Evolutionary conservation across 2,329 filamentous ascomycete species (phyloP).

Genomic region (Paraconiothyrium brasiliense): DNA sequence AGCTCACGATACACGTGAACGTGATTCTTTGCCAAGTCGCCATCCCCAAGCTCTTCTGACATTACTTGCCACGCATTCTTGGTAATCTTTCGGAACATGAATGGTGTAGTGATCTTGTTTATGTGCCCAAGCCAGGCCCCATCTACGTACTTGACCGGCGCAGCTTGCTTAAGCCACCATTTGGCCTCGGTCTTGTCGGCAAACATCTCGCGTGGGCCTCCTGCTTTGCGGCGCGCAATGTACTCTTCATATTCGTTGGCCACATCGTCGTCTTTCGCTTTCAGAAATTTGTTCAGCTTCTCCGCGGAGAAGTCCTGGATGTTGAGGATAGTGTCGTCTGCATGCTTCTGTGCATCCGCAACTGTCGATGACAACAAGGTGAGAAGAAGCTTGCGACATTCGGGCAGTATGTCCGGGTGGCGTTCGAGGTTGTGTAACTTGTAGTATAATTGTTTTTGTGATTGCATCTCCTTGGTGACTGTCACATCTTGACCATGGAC

Average conservation of each 20-base stretch:
- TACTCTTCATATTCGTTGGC: slow-evolving; percentile 48
- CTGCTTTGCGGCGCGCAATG: slow-evolving; percentile 43
- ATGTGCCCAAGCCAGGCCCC: slow-evolving; percentile 61
- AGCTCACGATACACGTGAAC: slow-evolving; percentile 50
- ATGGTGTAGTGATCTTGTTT: slow-evolving; percentile 56
- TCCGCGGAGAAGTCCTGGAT: slow-evolving; percentile 42
- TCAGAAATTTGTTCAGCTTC: slow-evolving; percentile 39
- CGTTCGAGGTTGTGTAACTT: slow-evolving; percentile 55
- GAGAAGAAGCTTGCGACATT: slow-evolving; percentile 46
- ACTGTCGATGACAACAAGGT: slow-evolving; percentile 49
- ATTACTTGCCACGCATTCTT: slow-evolving; percentile 60
- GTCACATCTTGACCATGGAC: slow-evolving; percentile 3
- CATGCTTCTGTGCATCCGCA: slow-evolving; percentile 24
- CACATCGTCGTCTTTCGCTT: slow-evolving; percentile 41
- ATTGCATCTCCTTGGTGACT: slow-evolving; percentile 16
- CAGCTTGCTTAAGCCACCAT: slow-evolving; percentile 52
- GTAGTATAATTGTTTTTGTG: slow-evolving; percentile 50
- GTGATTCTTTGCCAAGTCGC: slow-evolving; percentile 58
- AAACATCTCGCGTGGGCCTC: slow-evolving; percentile 50
- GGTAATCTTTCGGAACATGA: slow-evolving; percentile 49
- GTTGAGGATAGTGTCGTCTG: slow-evolving; percentile 40
- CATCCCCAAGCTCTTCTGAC: slow-evolving; percentile 62
- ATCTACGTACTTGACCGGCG: slow-evolving; percentile 59
- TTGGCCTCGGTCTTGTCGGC: slow-evolving; percentile 47
- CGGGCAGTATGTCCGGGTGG: slow-evolving; percentile 46